Percentiles rank a stretch among this genome's conserved stretches.
Evolutionary conservation across 2,329 filamentous ascomycete species (phyloP).

Genomic region (Monilinia aucupariae): DNA sequence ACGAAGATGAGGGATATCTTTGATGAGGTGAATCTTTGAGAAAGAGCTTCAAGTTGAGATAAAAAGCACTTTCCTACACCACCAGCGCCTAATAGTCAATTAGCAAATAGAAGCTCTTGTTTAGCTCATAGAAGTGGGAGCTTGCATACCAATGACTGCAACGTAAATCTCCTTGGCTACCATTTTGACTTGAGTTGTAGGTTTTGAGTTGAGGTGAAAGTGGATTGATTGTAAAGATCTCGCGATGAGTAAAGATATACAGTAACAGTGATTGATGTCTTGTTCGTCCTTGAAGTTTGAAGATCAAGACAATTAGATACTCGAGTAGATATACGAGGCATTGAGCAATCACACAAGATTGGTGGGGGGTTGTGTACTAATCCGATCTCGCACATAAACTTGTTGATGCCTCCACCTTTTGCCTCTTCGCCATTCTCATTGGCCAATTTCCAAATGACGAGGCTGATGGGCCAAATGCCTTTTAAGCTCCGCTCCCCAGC

Average conservation of each 20-base stretch:
- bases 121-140: constrained; percentile 20
- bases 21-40: constrained; percentile 55
- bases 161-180: constrained; percentile 39
- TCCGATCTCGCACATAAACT: constrained; percentile 17
- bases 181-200: constrained; percentile 22
- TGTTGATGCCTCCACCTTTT: background rate
- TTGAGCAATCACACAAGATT: background rate
- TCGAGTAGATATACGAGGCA: too few species aligned
- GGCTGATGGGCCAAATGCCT: background rate
- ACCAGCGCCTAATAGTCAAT: constrained; percentile 62
- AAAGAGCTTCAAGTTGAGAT: constrained; percentile 66
- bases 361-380: constrained; percentile 13
- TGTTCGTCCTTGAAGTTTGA: constrained; percentile 3
- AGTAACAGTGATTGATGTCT: too few species aligned
- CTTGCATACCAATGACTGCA: constrained; percentile 41
- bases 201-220: background rate
- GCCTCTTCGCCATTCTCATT: too few species aligned
- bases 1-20: constrained; percentile 78
- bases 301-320: background rate
- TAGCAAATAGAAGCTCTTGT: constrained; percentile 20
- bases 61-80: constrained; percentile 92
- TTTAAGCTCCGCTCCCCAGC: background rate
- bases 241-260: background rate
- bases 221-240: background rate
- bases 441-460: background rate